These are phyloP conservation scores for Macrolepiota albuminosa DNA, from an alignment of 768 basidiomycete species.

Conservation along the genomic window DNA sequence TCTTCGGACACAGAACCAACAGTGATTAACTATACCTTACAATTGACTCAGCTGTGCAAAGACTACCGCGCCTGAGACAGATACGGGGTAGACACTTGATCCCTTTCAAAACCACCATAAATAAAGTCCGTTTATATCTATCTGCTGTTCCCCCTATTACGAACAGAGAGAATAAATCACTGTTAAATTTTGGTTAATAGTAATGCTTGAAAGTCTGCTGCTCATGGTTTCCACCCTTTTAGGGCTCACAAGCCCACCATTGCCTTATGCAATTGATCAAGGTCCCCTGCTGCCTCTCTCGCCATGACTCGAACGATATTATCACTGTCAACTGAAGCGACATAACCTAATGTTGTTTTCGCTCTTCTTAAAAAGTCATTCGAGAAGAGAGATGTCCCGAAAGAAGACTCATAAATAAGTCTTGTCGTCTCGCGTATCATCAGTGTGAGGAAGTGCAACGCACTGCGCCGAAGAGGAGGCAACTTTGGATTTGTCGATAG, in stretches of 20 bases:
- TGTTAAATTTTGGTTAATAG: background rate
- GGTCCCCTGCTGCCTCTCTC: conserved; percentile 54
- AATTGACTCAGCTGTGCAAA: conserved; percentile 79
- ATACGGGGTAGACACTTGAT: conserved; percentile 72
- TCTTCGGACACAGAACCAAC: conserved; percentile 42
- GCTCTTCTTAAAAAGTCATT: conserved; percentile 41
- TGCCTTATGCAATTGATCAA: conserved; percentile 47
- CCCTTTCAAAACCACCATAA: background rate
- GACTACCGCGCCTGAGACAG: conserved; percentile 78
- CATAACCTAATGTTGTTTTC: conserved; percentile 60
- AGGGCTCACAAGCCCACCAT: conserved; percentile 30
- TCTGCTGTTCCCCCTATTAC: background rate
- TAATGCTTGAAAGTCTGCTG: background rate
- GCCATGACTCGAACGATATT: conserved; percentile 71
- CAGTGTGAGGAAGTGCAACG: conserved; percentile 74
- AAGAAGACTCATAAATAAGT: conserved; percentile 42
- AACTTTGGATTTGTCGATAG: conserved; percentile 57
- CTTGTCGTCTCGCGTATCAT: conserved; percentile 58
- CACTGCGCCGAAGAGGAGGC: conserved; percentile 80
- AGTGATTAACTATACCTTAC: conserved; percentile 48
- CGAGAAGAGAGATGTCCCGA: conserved; percentile 26
- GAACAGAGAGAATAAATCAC: background rate
- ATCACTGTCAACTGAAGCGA: conserved; percentile 71
- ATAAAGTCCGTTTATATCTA: background rate
- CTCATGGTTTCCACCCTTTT: no score